Evolutionary conservation across 176 grass and related monocot genomes (phyloP), one percentile per base, ranked within the genome.

Genomic region (Juncus inflexus): DNA sequence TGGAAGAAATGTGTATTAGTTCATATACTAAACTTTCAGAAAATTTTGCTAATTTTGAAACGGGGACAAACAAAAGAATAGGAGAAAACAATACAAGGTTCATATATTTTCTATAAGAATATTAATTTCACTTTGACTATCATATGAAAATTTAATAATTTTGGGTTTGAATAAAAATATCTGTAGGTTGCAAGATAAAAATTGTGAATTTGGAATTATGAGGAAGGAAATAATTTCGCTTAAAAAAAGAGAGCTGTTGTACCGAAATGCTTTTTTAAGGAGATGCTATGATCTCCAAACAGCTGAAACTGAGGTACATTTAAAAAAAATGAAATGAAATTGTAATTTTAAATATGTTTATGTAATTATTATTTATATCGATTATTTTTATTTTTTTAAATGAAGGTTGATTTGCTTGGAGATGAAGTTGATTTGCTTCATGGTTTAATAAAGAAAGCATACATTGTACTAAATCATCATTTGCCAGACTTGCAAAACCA

Each of bases 251-350:
- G 77, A 83, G 52, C 37, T 67, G 15, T 52, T 76, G 6, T 84
- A 84, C 55, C 56, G 36, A 68, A 84, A 64, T 3, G 84, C 84
- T 74, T 92, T 87, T 62, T 60, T 19, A 61, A 77, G 62, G 35
- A 55, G 84, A 67, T 92, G 81, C 37, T 69, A 74, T 41, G 67
- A 87, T 60, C 78, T 87, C 39, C 84, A 79, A 82, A 87, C 70
- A 50, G 89, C 84, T 10, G 89, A 87, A 91, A 66, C 73, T 40
- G 89, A 91, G 84, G 81, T 87, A 68, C 64, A 79, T 42, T 12
- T 55, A 36, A 69, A 55, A 15, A 36, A 52, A 35, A 52, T 3
- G 45, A 51, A 66, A 52, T 28, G 0, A 28, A 28, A 28, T 28
- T 28, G 19, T 49, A 42, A 36, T 36, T 67, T 64, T 65, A 10